These are phyloP conservation scores for Globisporangium irregulare DNA, from an alignment of 352 stramenopile genomes.

Conservation along the genomic window DNA sequence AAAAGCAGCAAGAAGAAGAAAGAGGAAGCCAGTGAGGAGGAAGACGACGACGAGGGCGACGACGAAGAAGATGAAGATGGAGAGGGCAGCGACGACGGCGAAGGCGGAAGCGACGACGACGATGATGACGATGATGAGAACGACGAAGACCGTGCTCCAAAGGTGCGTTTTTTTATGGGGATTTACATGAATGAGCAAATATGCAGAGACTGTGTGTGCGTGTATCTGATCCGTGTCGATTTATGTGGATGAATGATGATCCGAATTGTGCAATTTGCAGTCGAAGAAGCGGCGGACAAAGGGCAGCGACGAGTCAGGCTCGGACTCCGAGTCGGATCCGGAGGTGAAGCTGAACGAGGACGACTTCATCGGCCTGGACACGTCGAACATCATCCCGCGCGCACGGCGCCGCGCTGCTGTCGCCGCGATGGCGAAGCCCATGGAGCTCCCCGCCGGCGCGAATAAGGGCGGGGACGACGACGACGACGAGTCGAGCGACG, in stretches of 20 bases:
- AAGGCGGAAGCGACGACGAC: conserved; percentile 31
- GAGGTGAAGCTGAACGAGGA: conserved; percentile 86
- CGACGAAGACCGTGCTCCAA: conserved; percentile 45
- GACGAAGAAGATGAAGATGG: conserved; percentile 44
- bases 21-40: conserved; percentile 23
- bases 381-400: conserved; percentile 84
- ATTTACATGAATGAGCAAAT: neutral
- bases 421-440: conserved; percentile 61
- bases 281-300: conserved; percentile 69
- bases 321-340: conserved; percentile 60
- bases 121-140: conserved; percentile 35
- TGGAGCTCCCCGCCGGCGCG: conserved; percentile 43
- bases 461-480: conserved; percentile 24
- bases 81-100: conserved; percentile 38
- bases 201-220: neutral
- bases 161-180: conserved; percentile 16
- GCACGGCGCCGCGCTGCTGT: conserved; percentile 65
- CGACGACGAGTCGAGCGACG: conserved; percentile 79
- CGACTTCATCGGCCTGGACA: conserved; percentile 81
- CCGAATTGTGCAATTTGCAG: conserved; percentile 12
- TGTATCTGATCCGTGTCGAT: neutral
- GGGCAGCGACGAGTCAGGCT: conserved; percentile 59
- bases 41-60: conserved; percentile 30
- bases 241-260: neutral
- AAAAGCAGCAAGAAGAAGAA: conserved; percentile 18